Conservation (phyloP, 345 rosid genomes). For the Citrus hindsii region DNA sequence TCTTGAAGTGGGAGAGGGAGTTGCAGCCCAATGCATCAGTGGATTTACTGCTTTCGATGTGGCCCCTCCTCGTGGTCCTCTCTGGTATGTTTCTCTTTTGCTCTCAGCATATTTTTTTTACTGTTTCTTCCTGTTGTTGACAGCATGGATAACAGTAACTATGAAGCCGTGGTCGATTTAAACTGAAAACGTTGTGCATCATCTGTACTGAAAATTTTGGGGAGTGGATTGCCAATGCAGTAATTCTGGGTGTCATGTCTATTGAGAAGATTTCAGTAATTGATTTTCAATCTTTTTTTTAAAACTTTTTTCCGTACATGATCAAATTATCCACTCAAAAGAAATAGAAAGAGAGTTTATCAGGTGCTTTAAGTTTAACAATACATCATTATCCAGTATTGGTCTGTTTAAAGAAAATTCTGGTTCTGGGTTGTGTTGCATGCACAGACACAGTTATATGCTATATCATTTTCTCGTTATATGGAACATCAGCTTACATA, state of each 20-base stretch:
- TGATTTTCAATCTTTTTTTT: background rate
- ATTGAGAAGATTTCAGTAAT: background rate
- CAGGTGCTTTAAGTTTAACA: background rate
- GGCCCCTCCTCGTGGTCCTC: slow-evolving; percentile 60
- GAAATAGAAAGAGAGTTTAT: background rate
- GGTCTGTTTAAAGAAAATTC: background rate
- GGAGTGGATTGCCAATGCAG: background rate
- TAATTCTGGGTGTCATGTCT: background rate
- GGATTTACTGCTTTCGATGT: slow-evolving; percentile 59
- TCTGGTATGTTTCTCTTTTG: slow-evolving; percentile 34
- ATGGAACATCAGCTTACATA: background rate
- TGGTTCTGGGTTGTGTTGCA: background rate
- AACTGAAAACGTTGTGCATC: too few relatives aligned
- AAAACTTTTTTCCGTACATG: background rate
- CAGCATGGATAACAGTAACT: too few relatives aligned
- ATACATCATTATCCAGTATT: background rate
- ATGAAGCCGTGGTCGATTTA: too few relatives aligned
- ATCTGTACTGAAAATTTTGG: too few relatives aligned
- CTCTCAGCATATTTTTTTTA: background rate
- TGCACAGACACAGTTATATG: background rate
- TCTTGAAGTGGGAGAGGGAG: slow-evolving; percentile 56
- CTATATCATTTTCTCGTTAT: background rate
- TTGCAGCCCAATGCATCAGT: slow-evolving; percentile 54
- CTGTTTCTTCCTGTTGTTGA: background rate
- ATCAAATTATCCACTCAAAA: background rate